phyloP scores from a whole-genome alignment of 164 flowering plant genomes.

The Dillenia suffruticosa region DNA sequence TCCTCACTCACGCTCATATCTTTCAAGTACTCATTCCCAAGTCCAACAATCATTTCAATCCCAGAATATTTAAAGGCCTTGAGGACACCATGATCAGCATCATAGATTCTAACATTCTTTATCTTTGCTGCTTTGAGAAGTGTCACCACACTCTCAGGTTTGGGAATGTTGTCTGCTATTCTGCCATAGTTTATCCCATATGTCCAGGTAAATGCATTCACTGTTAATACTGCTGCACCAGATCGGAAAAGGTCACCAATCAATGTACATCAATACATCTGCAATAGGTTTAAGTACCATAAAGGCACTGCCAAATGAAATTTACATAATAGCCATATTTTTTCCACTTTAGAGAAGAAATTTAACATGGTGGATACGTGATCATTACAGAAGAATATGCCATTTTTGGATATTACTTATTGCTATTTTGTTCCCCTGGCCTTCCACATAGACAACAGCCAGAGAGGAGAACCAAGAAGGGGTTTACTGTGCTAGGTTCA shows the following conservation, averaged over 20 bases:
- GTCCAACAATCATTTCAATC: slow-evolving; percentile 62
- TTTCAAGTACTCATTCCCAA: slow-evolving; percentile 54
- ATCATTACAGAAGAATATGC: too few species aligned
- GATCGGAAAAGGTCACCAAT: neutral
- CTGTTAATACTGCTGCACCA: slow-evolving; percentile 22
- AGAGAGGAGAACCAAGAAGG: too few species aligned
- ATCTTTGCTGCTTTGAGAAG: slow-evolving; percentile 79
- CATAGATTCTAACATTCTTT: slow-evolving; percentile 75
- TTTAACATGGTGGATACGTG: too few species aligned
- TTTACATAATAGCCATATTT: neutral
- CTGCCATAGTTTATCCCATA: slow-evolving; percentile 86
- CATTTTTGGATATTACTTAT: too few species aligned
- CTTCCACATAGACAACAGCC: too few species aligned
- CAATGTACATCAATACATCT: neutral
- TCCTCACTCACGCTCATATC: slow-evolving; percentile 62
- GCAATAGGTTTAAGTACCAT: neutral
- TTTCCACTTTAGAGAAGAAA: too few species aligned
- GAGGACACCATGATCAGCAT: slow-evolving; percentile 65
- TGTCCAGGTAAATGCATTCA: slow-evolving; percentile 58
- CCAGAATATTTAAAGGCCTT: slow-evolving; percentile 64
- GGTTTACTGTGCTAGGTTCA: too few species aligned
- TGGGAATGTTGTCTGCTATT: slow-evolving; percentile 71
- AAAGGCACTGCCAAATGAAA: neutral
- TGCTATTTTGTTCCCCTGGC: too few species aligned
- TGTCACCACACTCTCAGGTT: slow-evolving; percentile 72